Evolutionary conservation across 148 eudicot species (phyloP).

Genomic region (Rhododendron simsii): DNA sequence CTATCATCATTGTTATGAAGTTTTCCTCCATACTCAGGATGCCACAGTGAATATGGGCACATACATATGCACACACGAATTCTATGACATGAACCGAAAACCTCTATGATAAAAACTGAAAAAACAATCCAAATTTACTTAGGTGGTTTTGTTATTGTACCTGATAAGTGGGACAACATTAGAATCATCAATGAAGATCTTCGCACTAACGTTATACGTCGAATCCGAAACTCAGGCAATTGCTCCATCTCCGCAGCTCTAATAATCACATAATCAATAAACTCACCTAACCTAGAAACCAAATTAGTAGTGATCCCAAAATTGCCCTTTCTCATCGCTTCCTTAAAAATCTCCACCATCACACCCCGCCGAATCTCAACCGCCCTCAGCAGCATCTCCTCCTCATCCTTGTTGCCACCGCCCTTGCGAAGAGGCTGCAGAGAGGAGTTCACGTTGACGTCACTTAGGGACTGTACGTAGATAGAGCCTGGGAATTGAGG

Average conservation of each 20-base stretch:
- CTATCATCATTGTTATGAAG: neutral
- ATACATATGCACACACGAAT: neutral
- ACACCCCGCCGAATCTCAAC: slow-evolving; percentile 78
- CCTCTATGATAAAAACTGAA: neutral
- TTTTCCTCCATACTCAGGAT: neutral
- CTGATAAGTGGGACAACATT: slow-evolving; percentile 71
- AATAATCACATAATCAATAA: slow-evolving; percentile 79
- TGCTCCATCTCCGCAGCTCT: slow-evolving; percentile 75
- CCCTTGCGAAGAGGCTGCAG: slow-evolving; percentile 35
- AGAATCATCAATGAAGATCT: slow-evolving; percentile 47
- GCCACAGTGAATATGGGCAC: neutral
- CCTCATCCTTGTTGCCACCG: slow-evolving; percentile 34
- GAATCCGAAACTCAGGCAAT: slow-evolving; percentile 39
- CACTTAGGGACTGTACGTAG: slow-evolving; percentile 28
- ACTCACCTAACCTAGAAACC: slow-evolving; percentile 38
- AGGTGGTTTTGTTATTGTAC: slow-evolving; percentile 23
- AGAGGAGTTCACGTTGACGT: slow-evolving; percentile 31
- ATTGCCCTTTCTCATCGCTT: slow-evolving; percentile 67
- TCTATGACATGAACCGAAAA: neutral
- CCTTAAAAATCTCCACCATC: slow-evolving; percentile 55
- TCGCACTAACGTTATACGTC: slow-evolving; percentile 74
- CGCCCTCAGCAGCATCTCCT: slow-evolving; percentile 56
- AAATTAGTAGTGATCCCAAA: slow-evolving; percentile 83
- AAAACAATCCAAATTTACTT: neutral
- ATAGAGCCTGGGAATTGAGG: slow-evolving; percentile 90